These are phyloP conservation scores for Copromyces sp. DNA, from an alignment of 495 filamentous ascomycete genomes.

Conservation along the genomic window DNA sequence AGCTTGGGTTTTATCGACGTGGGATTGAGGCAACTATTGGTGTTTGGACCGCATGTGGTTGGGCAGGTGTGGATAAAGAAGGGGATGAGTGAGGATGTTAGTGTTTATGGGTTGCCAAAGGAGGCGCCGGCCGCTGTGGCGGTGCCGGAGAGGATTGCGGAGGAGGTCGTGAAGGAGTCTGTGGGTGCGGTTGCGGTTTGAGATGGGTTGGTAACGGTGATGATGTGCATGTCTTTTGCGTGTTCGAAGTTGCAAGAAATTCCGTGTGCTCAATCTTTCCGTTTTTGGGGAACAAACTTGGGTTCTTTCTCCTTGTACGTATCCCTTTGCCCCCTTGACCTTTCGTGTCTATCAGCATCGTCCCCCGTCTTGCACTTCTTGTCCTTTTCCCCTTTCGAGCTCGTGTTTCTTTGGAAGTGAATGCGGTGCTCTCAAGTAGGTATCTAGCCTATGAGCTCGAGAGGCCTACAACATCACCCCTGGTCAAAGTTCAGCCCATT, in stretches of 20 bases:
- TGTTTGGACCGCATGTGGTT: conserved; percentile 17
- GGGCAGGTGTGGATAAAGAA: conserved; percentile 21
- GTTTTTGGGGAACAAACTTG: background rate
- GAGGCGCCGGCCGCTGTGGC: background rate
- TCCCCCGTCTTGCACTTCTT: background rate
- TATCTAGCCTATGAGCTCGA: background rate
- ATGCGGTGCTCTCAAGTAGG: background rate
- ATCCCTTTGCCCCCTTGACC: background rate
- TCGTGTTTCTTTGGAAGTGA: background rate
- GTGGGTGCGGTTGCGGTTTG: background rate
- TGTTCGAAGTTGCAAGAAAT: too few species aligned
- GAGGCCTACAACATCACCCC: background rate
- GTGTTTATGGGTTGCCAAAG: conserved; percentile 13
- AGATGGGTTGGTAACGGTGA: background rate
- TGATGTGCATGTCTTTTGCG: too few species aligned
- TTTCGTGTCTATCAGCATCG: too few species aligned
- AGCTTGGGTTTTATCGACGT: conserved; percentile 25
- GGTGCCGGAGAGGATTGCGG: background rate
- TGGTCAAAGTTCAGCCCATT: too few species aligned
- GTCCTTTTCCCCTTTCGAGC: background rate
- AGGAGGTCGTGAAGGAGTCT: background rate
- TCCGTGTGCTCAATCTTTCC: too few species aligned
- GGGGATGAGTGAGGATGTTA: conserved; percentile 21
- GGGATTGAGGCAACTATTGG: conserved; percentile 17
- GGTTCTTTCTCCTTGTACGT: background rate